phyloP scores from a whole-genome alignment of 2,329 filamentous ascomycete genomes.

The Parastagonospora nodorum region DNA sequence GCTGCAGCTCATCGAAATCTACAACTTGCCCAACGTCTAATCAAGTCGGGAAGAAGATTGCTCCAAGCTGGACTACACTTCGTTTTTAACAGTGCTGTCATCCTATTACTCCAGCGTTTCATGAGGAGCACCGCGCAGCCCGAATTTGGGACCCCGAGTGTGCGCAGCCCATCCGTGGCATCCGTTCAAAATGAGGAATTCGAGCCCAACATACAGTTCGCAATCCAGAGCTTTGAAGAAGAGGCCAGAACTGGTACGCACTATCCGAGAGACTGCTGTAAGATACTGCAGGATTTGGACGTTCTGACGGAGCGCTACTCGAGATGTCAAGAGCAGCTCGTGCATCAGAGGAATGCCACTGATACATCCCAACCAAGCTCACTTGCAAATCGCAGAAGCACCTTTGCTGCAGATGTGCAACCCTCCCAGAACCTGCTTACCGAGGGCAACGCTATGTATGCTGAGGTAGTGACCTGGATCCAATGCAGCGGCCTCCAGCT shows the following conservation, averaged over 20 bases:
- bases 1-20: conserved; percentile 28
- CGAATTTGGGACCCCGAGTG: background rate
- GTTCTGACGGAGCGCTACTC: conserved; percentile 25
- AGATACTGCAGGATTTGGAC: conserved; percentile 29
- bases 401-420: background rate
- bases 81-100: conserved; percentile 33
- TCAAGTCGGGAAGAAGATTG: conserved; percentile 16
- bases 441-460: conserved; percentile 10
- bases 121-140: background rate
- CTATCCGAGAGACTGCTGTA: conserved; percentile 30
- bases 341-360: background rate
- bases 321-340: background rate
- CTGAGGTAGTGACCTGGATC: conserved; percentile 22
- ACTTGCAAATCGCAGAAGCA: background rate
- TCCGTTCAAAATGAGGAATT: conserved; percentile 1
- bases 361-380: background rate
- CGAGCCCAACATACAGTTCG: conserved; percentile 22
- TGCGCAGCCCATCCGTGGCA: background rate
- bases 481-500: conserved; percentile 20
- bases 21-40: conserved; percentile 16
- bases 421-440: background rate
- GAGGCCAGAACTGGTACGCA: conserved; percentile 30
- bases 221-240: conserved; percentile 27
- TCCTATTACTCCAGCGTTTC: conserved; percentile 30
- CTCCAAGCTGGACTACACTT: conserved; percentile 33